These are phyloP conservation scores for Aspergillus uvarum DNA, from an alignment of 2,329 filamentous ascomycete species.

Conservation along the genomic window DNA sequence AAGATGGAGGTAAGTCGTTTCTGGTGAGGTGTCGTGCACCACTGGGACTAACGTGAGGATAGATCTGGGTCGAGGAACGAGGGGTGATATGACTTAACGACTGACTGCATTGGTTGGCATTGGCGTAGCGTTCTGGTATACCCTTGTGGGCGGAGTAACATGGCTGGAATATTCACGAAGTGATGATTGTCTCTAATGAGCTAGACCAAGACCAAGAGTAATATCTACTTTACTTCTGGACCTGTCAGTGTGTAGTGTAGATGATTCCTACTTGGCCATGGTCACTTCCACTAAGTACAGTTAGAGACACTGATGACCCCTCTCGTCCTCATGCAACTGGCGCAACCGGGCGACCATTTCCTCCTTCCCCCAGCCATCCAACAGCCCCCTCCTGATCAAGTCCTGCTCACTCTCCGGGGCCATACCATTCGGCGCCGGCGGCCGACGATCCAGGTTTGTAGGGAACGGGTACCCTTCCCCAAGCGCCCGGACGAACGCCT, in stretches of 20 bases:
- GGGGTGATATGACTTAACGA: constrained; percentile 25
- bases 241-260: too few species aligned
- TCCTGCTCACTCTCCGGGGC: constrained; percentile 61
- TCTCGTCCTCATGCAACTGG: constrained; percentile 26
- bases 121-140: constrained; percentile 15
- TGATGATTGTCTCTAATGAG: background rate
- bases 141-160: constrained; percentile 11
- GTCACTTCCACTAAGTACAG: too few species aligned
- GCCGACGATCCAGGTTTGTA: constrained; percentile 59
- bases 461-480: constrained; percentile 63
- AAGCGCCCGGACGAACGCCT: constrained; percentile 52
- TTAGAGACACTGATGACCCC: background rate
- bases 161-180: background rate
- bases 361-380: constrained; percentile 41
- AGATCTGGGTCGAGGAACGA: constrained; percentile 47
- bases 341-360: constrained; percentile 45
- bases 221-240: background rate
- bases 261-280: too few species aligned
- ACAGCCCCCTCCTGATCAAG: constrained; percentile 48
- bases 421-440: constrained; percentile 58
- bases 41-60: constrained; percentile 12
- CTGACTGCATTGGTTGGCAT: constrained; percentile 7
- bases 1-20: constrained; percentile 82
- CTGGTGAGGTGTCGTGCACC: background rate
- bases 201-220: background rate